Evolutionary conservation across 2,329 filamentous ascomycete species (phyloP).

Genomic region (Hypoxylon sp.): DNA sequence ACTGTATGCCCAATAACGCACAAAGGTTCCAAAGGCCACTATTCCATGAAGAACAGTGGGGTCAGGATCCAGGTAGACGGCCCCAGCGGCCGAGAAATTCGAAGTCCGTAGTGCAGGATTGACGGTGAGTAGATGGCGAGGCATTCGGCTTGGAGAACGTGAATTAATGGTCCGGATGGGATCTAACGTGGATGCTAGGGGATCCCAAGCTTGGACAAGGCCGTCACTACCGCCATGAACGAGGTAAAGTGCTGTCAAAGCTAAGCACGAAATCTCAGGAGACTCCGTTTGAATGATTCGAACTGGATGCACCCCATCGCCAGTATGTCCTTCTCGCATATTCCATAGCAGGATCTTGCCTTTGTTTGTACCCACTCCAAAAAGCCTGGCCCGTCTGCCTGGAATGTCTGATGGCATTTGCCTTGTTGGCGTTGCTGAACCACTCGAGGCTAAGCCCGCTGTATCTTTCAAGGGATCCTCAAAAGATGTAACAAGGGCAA

Average conservation of each 20-base stretch:
- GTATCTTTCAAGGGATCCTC: constrained; percentile 84
- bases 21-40: constrained; percentile 86
- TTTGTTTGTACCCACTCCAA: constrained; percentile 84
- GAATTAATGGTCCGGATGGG: constrained; percentile 91
- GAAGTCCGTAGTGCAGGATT: constrained; percentile 75
- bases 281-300: constrained; percentile 91
- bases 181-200: constrained; percentile 82
- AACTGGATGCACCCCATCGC: constrained; percentile 77
- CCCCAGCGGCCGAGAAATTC: constrained; percentile 85
- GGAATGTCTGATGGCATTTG: constrained; percentile 75
- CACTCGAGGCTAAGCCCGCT: constrained; percentile 61
- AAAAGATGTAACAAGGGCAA: constrained; percentile 77
- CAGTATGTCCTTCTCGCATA: constrained; percentile 74
- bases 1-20: constrained; percentile 95
- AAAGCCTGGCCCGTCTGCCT: constrained; percentile 84
- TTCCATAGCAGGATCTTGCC: constrained; percentile 90
- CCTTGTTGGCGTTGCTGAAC: constrained; percentile 64
- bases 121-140: constrained; percentile 75
- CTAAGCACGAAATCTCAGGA: constrained; percentile 86
- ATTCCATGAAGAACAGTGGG: constrained; percentile 87
- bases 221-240: constrained; percentile 96
- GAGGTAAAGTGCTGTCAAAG: constrained; percentile 86
- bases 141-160: constrained; percentile 84
- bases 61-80: constrained; percentile 89
- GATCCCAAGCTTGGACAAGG: constrained; percentile 96